phyloP scores from a whole-genome alignment of 73 alveolate genomes.

The Paramecium bursaria region DNA sequence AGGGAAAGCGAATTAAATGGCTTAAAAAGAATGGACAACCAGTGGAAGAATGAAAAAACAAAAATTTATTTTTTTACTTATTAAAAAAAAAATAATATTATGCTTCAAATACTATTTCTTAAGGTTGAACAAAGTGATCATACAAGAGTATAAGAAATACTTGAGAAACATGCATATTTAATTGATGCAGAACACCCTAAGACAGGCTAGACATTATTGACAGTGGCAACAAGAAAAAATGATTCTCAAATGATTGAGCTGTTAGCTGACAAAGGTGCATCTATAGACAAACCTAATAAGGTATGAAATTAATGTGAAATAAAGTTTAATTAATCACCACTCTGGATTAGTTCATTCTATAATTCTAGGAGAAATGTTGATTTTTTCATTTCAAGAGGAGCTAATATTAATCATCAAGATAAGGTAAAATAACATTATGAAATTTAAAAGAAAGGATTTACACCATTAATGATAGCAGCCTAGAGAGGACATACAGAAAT shows the following conservation, averaged over 20 bases:
- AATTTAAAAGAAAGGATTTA: slow-evolving; percentile 50
- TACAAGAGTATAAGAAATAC: slow-evolving; percentile 34
- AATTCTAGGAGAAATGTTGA: slow-evolving; percentile 51
- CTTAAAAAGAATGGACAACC: slow-evolving; percentile 11
- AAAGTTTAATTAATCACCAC: slow-evolving; percentile 46
- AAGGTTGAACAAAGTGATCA: slow-evolving; percentile 48
- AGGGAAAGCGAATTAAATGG: slow-evolving; percentile 79
- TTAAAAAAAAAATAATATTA: background rate
- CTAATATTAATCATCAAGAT: slow-evolving; percentile 31
- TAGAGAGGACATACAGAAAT: slow-evolving; percentile 49
- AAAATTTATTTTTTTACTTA: background rate
- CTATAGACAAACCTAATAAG: slow-evolving; percentile 17
- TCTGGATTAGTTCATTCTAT: slow-evolving; percentile 54
- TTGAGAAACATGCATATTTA: slow-evolving; percentile 24
- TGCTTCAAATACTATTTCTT: slow-evolving; percentile 20
- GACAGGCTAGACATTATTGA: slow-evolving; percentile 39
- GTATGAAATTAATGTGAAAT: background rate
- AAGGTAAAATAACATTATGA: background rate
- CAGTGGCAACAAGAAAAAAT: slow-evolving; percentile 43
- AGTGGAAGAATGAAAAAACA: background rate
- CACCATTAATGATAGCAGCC: slow-evolving; percentile 60
- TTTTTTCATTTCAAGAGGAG: slow-evolving; percentile 33
- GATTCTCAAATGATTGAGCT: slow-evolving; percentile 42
- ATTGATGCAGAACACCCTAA: slow-evolving; percentile 28
- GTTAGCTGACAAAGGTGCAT: background rate